A percentile compares a stretch with the other conserved stretches of the same genome.
Conservation (phyloP, 2,329 filamentous ascomycete species). For the Talaromyces sp. region DNA sequence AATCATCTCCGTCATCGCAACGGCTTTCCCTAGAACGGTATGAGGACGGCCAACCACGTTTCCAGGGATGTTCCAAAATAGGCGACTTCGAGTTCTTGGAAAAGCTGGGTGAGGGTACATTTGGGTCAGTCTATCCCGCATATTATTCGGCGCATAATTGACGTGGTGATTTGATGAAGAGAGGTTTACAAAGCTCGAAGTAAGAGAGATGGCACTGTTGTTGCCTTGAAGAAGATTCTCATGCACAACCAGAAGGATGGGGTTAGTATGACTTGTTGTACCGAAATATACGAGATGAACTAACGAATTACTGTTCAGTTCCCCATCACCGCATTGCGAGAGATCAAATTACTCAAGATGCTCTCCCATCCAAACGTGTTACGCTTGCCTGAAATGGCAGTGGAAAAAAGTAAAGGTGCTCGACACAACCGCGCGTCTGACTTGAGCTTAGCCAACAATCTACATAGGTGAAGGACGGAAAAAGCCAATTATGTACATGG, state of each 20-base stretch:
- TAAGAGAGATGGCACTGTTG: constrained; percentile 67
- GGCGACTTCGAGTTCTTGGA: constrained; percentile 40
- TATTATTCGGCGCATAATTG: not conserved
- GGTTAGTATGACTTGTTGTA: constrained; percentile 45
- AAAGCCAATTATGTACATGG: constrained; percentile 89
- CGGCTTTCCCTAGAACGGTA: constrained; percentile 44
- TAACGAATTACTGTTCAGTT: constrained; percentile 53
- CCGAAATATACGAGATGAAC: not conserved
- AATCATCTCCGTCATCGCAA: constrained; percentile 23
- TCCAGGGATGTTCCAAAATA: constrained; percentile 71
- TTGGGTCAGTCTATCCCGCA: constrained; percentile 60
- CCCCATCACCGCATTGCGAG: constrained; percentile 94
- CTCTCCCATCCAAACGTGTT: constrained; percentile 88
- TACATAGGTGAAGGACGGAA: constrained; percentile 68
- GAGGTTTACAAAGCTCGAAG: constrained; percentile 89
- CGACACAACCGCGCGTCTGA: constrained; percentile 9
- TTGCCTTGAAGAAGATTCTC: constrained; percentile 96
- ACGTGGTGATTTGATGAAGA: constrained; percentile 38
- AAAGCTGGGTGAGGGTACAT: constrained; percentile 86
- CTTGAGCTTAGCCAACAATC: constrained; percentile 20
- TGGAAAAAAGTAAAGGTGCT: constrained; percentile 67
- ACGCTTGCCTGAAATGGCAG: constrained; percentile 89
- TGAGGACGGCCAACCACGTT: constrained; percentile 55
- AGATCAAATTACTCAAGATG: constrained; percentile 96
- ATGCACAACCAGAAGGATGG: constrained; percentile 99